Conservation (phyloP, 768 basidiomycete genomes). For the Suillus variegatus region DNA sequence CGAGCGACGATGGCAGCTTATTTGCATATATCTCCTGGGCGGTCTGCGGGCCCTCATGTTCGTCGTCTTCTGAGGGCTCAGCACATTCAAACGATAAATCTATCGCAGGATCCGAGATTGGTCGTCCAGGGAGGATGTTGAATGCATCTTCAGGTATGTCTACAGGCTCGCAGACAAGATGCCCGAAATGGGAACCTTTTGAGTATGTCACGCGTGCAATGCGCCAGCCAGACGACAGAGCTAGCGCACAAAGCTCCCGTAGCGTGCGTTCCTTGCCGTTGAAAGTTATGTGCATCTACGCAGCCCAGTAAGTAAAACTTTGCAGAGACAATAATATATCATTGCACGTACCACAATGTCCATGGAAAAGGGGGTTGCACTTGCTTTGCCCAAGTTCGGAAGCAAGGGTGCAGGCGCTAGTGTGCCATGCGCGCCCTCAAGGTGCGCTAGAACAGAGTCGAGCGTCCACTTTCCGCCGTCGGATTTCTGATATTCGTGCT, state of each 20-base stretch:
- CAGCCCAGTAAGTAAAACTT: constrained; percentile 4
- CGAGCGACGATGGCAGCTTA: neutral
- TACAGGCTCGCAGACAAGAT: constrained; percentile 67
- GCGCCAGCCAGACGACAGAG: constrained; percentile 62
- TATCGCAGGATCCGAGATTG: neutral
- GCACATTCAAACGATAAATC: neutral
- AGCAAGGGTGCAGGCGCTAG: constrained; percentile 65
- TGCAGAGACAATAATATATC: neutral
- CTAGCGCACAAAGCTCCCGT: constrained; percentile 57
- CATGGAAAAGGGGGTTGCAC: constrained; percentile 65
- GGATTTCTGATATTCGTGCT: constrained; percentile 16
- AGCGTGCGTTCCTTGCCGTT: constrained; percentile 73
- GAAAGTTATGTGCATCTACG: constrained; percentile 68
- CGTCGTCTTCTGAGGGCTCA: constrained; percentile 1
- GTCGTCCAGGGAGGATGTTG: constrained; percentile 9
- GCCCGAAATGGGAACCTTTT: constrained; percentile 67
- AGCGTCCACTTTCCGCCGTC: constrained; percentile 27
- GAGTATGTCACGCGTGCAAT: constrained; percentile 55
- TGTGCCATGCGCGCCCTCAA: constrained; percentile 54
- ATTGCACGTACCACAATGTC: constrained; percentile 56
- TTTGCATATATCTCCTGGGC: neutral
- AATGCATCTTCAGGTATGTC: constrained; percentile 44
- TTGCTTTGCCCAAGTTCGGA: constrained; percentile 74
- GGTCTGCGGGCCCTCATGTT: neutral
- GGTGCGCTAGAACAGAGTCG: constrained; percentile 34